Conservation (phyloP, 2,329 filamentous ascomycete genomes). For the Penicillium sclerotigenum region DNA sequence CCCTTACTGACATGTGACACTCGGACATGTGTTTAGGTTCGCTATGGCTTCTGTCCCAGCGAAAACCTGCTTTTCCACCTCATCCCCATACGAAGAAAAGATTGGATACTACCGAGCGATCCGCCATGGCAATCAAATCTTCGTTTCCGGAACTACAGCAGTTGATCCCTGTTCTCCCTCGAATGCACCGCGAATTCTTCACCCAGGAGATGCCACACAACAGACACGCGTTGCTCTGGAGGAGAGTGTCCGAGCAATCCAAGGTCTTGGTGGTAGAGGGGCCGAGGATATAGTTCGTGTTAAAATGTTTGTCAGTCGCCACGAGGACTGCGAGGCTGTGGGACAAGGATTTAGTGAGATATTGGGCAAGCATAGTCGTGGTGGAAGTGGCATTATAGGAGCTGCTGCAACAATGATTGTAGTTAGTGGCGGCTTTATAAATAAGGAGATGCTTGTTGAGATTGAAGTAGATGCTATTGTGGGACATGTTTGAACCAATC, state of each 20-base stretch:
- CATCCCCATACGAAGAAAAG: slow-evolving; percentile 36
- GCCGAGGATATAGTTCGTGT: slow-evolving; percentile 35
- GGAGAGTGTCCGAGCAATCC: slow-evolving; percentile 32
- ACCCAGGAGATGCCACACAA: slow-evolving; percentile 31
- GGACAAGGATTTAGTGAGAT: slow-evolving; percentile 31
- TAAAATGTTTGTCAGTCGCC: slow-evolving; percentile 35
- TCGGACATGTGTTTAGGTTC: background rate
- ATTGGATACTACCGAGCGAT: slow-evolving; percentile 42
- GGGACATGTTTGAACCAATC: background rate
- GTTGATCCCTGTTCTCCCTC: slow-evolving; percentile 32
- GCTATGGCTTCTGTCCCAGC: background rate
- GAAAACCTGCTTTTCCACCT: slow-evolving; percentile 32
- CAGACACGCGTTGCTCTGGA: slow-evolving; percentile 31
- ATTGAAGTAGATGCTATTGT: slow-evolving; percentile 40
- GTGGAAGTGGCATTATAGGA: slow-evolving; percentile 21
- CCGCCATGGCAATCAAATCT: slow-evolving; percentile 35
- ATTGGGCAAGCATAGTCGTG: slow-evolving; percentile 24
- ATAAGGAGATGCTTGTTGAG: slow-evolving; percentile 40
- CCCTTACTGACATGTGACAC: background rate
- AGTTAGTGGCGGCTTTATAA: slow-evolving; percentile 36
- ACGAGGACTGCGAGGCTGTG: slow-evolving; percentile 31
- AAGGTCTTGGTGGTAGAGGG: slow-evolving; percentile 31
- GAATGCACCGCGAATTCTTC: slow-evolving; percentile 28
- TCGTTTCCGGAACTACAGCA: slow-evolving; percentile 41
- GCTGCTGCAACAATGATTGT: slow-evolving; percentile 41